phyloP scores from a whole-genome alignment of 2,329 filamentous ascomycete species.

The Neofusicoccum ribis region DNA sequence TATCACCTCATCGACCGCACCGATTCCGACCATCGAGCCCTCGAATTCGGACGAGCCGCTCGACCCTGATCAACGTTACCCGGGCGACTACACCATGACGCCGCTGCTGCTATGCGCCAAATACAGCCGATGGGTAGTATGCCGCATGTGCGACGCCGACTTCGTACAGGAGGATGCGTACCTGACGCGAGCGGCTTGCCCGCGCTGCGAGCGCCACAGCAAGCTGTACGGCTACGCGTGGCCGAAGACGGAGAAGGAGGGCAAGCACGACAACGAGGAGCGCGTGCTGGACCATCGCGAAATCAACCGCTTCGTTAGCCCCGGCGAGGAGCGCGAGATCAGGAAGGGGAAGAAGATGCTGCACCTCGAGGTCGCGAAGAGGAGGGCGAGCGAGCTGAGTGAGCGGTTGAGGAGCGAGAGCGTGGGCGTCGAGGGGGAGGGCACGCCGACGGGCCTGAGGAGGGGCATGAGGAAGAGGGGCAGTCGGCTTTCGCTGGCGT shows the following conservation, averaged over 20 bases:
- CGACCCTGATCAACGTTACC: slow-evolving; percentile 34
- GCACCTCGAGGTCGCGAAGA: slow-evolving; percentile 18
- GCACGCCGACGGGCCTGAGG: background rate
- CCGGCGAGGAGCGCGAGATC: slow-evolving; percentile 58
- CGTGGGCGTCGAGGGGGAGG: background rate
- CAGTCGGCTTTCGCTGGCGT: background rate
- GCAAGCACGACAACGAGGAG: slow-evolving; percentile 68
- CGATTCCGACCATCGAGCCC: slow-evolving; percentile 27
- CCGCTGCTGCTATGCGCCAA: slow-evolving; percentile 72
- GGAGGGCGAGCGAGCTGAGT: slow-evolving; percentile 7
- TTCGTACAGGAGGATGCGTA: slow-evolving; percentile 92
- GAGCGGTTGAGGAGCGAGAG: slow-evolving; percentile 6
- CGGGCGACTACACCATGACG: slow-evolving; percentile 73
- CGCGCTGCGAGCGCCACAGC: slow-evolving; percentile 89
- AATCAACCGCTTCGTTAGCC: slow-evolving; percentile 77
- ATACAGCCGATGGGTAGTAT: slow-evolving; percentile 82
- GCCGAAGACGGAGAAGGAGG: slow-evolving; percentile 89
- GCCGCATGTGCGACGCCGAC: slow-evolving; percentile 75
- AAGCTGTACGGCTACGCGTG: slow-evolving; percentile 94
- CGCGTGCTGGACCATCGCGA: slow-evolving; percentile 80
- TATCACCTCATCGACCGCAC: slow-evolving; percentile 29
- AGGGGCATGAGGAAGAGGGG: slow-evolving; percentile 5
- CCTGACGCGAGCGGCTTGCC: slow-evolving; percentile 80
- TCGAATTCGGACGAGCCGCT: slow-evolving; percentile 21
- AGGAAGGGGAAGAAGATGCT: slow-evolving; percentile 30